phyloP scores from a whole-genome alignment of 2,329 filamentous ascomycete species.

The Diaporthe ampelina region DNA sequence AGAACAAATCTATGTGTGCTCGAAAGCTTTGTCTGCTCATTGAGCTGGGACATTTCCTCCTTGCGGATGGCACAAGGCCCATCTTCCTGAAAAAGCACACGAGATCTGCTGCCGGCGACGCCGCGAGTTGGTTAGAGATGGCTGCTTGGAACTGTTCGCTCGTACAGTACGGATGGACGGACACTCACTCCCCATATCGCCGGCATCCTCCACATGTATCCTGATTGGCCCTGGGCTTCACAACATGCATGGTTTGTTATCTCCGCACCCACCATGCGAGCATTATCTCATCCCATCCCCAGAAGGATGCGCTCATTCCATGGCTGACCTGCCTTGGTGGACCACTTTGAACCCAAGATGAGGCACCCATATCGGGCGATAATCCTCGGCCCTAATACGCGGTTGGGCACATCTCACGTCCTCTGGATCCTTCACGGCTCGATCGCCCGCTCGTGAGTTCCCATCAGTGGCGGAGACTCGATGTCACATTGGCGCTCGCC shows the following conservation, averaged over 20 bases:
- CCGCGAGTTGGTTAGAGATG: background rate
- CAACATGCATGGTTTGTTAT: constrained; percentile 4
- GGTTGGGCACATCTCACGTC: constrained; percentile 4
- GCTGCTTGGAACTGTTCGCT: background rate
- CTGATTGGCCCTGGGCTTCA: constrained; percentile 15
- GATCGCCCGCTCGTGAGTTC: background rate
- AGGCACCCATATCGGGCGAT: constrained; percentile 11
- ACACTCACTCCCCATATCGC: constrained; percentile 3
- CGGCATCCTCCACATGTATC: background rate
- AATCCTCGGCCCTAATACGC: background rate
- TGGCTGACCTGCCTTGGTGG: constrained; percentile 13
- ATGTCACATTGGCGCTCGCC: constrained; percentile 18
- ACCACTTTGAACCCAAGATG: background rate
- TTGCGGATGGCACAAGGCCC: background rate
- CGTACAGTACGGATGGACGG: background rate
- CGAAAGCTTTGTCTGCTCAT: background rate
- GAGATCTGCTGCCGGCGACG: background rate
- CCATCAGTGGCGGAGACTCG: background rate
- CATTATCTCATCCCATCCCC: background rate
- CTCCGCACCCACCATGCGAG: constrained; percentile 1
- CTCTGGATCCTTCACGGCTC: constrained; percentile 1
- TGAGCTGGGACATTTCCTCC: background rate
- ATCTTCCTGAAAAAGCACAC: background rate
- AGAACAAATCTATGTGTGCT: background rate
- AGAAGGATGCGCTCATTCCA: background rate